Conservation (phyloP, 345 rosid genomes). For the Lenwebbia sp. region DNA sequence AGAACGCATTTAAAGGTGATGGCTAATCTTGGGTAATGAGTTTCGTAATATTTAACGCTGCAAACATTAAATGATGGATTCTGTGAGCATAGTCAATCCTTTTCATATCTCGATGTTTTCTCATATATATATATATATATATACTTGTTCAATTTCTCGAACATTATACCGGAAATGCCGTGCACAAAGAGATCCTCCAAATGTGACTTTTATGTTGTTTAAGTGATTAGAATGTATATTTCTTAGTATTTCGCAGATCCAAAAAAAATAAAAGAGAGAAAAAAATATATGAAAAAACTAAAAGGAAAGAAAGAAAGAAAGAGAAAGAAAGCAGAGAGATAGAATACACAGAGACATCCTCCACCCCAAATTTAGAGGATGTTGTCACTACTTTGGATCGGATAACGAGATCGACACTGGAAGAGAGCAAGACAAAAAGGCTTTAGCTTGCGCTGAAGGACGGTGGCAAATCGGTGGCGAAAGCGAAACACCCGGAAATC, state of each 20-base stretch:
- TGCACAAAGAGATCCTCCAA: neutral
- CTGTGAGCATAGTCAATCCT: rapidly evolving
- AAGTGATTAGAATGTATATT: neutral
- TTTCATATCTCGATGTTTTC: neutral
- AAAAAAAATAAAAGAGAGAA: neutral
- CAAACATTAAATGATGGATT: neutral
- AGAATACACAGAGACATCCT: neutral
- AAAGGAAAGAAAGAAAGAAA: neutral
- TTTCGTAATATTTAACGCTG: neutral
- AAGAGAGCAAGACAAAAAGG: neutral
- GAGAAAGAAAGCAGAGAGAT: neutral
- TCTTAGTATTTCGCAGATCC: neutral
- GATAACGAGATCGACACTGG: neutral
- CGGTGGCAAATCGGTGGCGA: neutral
- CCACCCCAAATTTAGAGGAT: neutral
- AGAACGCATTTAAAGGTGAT: neutral
- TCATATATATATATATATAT: neutral
- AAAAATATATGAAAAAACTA: neutral
- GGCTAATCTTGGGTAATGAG: neutral
- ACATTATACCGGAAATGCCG: rapidly evolving
- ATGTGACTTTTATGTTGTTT: neutral
- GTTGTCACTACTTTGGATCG: neutral
- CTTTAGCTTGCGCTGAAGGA: neutral
- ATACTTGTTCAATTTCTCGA: neutral
- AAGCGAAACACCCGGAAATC: neutral